phyloP scores from a whole-genome alignment of 2,329 filamentous ascomycete genomes.

The Stemphylium vesicarium region DNA sequence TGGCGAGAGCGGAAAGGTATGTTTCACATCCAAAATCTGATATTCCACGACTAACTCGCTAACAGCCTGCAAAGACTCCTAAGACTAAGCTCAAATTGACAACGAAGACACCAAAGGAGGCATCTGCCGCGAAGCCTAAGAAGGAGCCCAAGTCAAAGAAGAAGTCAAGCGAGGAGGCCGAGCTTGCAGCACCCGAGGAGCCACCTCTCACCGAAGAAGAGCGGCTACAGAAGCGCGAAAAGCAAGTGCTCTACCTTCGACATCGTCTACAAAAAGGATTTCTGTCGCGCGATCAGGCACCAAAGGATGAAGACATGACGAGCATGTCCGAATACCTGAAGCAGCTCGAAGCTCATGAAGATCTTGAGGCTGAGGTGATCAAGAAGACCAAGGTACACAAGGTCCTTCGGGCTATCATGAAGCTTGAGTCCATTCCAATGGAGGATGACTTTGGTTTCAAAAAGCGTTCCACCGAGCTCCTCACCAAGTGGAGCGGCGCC shows the following conservation, averaged over 20 bases:
- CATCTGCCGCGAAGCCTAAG: conserved; percentile 60
- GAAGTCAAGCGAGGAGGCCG: conserved; percentile 60
- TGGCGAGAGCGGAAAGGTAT: conserved; percentile 71
- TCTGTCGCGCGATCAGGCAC: conserved; percentile 79
- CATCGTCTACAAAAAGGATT: conserved; percentile 96
- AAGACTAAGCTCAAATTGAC: conserved; percentile 58
- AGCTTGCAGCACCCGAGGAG: conserved; percentile 59
- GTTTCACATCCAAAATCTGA: conserved; percentile 2
- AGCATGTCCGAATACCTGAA: conserved; percentile 77
- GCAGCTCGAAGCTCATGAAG: conserved; percentile 79
- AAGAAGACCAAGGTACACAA: conserved; percentile 97
- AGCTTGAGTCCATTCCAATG: conserved; percentile 76
- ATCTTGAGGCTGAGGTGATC: conserved; percentile 89
- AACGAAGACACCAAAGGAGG: conserved; percentile 50
- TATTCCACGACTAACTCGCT: conserved; percentile 30
- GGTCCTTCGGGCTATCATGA: conserved; percentile 92
- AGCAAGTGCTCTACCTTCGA: conserved; percentile 84
- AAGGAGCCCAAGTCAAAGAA: conserved; percentile 66
- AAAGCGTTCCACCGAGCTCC: conserved; percentile 75
- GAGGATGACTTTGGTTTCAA: conserved; percentile 93
- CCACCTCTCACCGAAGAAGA: conserved; percentile 63
- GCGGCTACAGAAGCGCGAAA: conserved; percentile 63
- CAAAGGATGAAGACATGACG: conserved; percentile 85
- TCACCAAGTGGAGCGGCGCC: conserved; percentile 89
- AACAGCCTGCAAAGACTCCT: conserved; percentile 57